Base-by-base conservation (phyloP, 192 early-diverging fungal species). In the Borealophlyctis nickersoniae region DNA sequence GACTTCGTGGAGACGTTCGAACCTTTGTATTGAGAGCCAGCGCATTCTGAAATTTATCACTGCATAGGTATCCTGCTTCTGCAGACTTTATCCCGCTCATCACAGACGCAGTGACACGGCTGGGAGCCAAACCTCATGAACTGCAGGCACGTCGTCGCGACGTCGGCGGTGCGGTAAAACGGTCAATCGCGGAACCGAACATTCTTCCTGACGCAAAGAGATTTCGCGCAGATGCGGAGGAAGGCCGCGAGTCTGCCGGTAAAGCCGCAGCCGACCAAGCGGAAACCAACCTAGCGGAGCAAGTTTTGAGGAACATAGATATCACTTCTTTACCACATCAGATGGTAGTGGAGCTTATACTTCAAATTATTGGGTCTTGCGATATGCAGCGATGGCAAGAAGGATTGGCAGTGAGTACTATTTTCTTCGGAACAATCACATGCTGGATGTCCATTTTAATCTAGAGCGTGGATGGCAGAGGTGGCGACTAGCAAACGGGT, bases 81-180 rank as follows among this genome's bases (percentile, higher is more conserved):
- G 27, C 60, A 23, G 33, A 55, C 11, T 73, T 54, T 26, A 62
- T 63, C 4, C 56, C 56, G 26, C 28, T 33, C 31, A 53, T 80
- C 19, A 63, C 71, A 5, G 72, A 76, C 45, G 68, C 69, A 27
- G 51, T 77, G 1, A 54, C 55, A 13, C 23, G 51, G 16, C 54
- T 73, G 27, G 77, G 77, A 5, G 72, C 69, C n/a, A 79, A 79
- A 57, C 51, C 61, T 9, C 65, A 79, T 49, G 77, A 79, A 36
- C 60, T 79, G 50, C 52, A 71, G 32, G 33, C 59, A 22, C 32
- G 72, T 7, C 58, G 65, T 22, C 27, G 49, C 1, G 63, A 54
- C n/a, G n/a, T n/a, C n/a, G n/a, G n/a, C n/a, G n/a, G n/a, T n/a
- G 63, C 54, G 32, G 33, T 49, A 19, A 65, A 65, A 58, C 9